These are phyloP conservation scores for Teratosphaeria gauchensis DNA, from an alignment of 2,329 filamentous ascomycete genomes.

Conservation along the genomic window DNA sequence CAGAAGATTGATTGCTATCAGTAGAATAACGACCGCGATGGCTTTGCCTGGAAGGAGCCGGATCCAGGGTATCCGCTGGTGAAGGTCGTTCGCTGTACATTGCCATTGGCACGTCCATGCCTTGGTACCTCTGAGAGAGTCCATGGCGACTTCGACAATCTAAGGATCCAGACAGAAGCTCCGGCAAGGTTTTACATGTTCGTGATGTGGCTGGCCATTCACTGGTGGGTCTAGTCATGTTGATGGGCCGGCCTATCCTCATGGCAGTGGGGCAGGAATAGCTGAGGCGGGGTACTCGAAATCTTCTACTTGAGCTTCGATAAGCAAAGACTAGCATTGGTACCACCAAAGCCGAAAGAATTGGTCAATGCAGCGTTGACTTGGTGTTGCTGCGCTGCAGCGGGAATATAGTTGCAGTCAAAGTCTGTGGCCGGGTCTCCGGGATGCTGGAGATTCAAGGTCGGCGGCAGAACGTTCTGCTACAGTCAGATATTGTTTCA, in stretches of 20 bases:
- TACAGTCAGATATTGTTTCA: neutral
- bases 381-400: conserved; percentile 56
- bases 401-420: conserved; percentile 76
- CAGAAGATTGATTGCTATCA: conserved; percentile 45
- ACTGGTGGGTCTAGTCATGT: neutral
- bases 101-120: conserved; percentile 7
- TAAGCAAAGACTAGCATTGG: conserved; percentile 84
- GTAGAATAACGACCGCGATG: conserved; percentile 46
- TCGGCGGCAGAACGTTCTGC: conserved; percentile 73
- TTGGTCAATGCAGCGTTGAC: conserved; percentile 77
- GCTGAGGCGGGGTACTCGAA: conserved; percentile 8
- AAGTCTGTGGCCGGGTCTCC: conserved; percentile 52
- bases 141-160: neutral
- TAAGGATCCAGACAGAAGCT: neutral
- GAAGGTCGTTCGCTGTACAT: conserved; percentile 28
- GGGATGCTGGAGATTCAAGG: conserved; percentile 65
- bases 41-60: conserved; percentile 47
- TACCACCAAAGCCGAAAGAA: conserved; percentile 96
- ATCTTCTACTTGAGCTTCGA: conserved; percentile 29
- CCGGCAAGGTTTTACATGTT: neutral
- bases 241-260: neutral
- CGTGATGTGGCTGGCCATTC: neutral
- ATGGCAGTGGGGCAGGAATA: neutral
- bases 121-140: neutral
- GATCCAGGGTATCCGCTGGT: conserved; percentile 45